phyloP scores from a whole-genome alignment of 768 basidiomycete species.

The Tricholoma bakamatsutake region DNA sequence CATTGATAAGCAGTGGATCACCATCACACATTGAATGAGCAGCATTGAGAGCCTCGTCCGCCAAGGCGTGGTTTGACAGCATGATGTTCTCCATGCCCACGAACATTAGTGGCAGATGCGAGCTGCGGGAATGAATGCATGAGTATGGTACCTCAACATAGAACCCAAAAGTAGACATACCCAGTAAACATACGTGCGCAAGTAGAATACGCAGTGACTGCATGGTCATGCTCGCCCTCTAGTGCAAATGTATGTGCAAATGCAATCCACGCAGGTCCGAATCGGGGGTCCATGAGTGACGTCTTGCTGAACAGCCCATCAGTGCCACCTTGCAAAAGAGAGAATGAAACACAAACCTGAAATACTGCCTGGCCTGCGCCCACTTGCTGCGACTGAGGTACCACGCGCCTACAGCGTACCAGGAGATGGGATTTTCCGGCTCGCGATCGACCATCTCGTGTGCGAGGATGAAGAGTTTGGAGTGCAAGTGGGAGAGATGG shows the following conservation, averaged over 20 bases:
- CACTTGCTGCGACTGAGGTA: conserved; percentile 85
- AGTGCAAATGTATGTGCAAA: conserved; percentile 97
- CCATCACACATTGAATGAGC: conserved; percentile 76
- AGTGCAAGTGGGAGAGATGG: conserved; percentile 86
- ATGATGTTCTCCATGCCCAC: conserved; percentile 98
- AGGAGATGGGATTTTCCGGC: conserved; percentile 88
- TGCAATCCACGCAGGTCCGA: conserved; percentile 95
- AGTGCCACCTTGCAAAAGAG: conserved; percentile 2
- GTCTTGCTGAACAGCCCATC: conserved; percentile 63
- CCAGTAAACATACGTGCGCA: conserved; percentile 94
- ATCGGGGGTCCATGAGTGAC: conserved; percentile 92
- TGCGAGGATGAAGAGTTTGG: conserved; percentile 91
- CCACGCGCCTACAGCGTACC: conserved; percentile 99
- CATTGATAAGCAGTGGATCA: conserved; percentile 89
- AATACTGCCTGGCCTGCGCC: conserved; percentile 89
- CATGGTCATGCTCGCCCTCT: conserved; percentile 98
- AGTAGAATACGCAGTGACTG: conserved; percentile 97
- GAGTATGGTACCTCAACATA: not conserved
- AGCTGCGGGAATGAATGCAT: conserved; percentile 40
- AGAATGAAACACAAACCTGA: conserved; percentile 52
- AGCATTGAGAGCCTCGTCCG: conserved; percentile 84
- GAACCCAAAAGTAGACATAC: conserved; percentile 34
- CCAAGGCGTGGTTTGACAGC: conserved; percentile 72
- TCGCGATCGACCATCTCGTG: conserved; percentile 95
- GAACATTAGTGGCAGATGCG: conserved; percentile 90